phyloP scores from a whole-genome alignment of 75 land plant species.

The Cunninghamia lanceolata region DNA sequence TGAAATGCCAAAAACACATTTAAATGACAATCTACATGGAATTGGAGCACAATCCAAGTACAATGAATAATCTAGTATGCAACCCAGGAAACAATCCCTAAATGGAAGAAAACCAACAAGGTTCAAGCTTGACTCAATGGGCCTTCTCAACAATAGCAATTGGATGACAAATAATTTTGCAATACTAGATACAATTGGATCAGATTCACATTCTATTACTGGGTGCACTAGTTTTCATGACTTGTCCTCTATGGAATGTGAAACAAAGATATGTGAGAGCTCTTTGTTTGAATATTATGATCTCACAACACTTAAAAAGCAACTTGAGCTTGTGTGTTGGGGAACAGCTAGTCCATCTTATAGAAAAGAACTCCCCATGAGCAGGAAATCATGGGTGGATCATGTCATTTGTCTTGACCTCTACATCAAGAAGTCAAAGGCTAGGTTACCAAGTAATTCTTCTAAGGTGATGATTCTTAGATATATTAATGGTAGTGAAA shows the following conservation, averaged over 20 bases:
- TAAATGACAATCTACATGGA: background rate
- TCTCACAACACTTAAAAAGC: background rate
- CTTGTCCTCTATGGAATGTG: background rate
- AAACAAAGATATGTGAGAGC: background rate
- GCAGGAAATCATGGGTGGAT: constrained; percentile 4
- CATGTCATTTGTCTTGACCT: background rate
- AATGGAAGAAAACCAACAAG: background rate
- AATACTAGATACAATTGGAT: background rate
- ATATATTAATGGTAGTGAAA: background rate
- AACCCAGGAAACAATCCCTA: background rate
- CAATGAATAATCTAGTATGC: background rate
- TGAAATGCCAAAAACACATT: too few relatives aligned
- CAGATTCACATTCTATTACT: background rate
- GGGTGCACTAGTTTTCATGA: background rate
- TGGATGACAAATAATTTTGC: background rate
- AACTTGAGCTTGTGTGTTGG: background rate
- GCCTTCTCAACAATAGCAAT: background rate
- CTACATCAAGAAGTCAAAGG: background rate
- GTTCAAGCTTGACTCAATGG: constrained; percentile 1
- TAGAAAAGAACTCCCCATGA: background rate
- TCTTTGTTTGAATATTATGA: background rate
- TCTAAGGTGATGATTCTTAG: background rate
- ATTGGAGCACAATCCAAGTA: background rate
- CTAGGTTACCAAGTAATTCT: background rate
- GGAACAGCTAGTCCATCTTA: background rate